These are phyloP conservation scores for Euphorbia pulcherrima DNA, from an alignment of 345 rosid species.

Conservation along the genomic window DNA sequence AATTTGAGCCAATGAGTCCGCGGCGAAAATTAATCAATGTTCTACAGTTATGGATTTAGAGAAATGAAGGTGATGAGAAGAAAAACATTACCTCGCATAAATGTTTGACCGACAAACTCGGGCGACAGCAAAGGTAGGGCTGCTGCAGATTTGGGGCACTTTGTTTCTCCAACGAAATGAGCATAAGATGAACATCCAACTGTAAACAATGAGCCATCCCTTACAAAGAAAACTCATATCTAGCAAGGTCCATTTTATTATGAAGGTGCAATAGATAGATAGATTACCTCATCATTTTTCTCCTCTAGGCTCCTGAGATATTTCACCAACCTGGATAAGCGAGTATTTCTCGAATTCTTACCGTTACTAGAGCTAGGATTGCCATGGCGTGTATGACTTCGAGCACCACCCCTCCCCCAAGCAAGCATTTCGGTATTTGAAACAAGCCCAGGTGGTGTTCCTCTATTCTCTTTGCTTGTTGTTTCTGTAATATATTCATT, in stretches of 20 bases:
- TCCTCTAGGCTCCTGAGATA: constrained; percentile 63
- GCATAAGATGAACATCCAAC: constrained; percentile 29
- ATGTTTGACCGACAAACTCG: constrained; percentile 25
- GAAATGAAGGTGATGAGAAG: not conserved
- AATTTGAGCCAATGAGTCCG: no score
- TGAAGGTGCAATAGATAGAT: not conserved
- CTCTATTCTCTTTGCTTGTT: constrained; percentile 49
- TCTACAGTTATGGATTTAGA: not conserved
- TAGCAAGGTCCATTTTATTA: not conserved
- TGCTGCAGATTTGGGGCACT: constrained; percentile 21
- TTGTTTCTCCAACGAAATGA: constrained; percentile 18
- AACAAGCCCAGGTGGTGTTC: constrained; percentile 64
- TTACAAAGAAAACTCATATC: not conserved
- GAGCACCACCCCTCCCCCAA: constrained; percentile 90
- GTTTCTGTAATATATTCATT: constrained; percentile 53
- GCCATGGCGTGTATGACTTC: constrained; percentile 85
- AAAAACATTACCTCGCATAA: constrained; percentile 24
- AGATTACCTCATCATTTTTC: constrained; percentile 56
- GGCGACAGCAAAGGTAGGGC: constrained; percentile 29
- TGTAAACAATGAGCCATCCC: constrained; percentile 18
- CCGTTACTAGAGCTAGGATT: constrained; percentile 43
- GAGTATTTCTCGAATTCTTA: constrained; percentile 54
- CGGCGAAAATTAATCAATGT: not conserved
- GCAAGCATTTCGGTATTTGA: constrained; percentile 73
- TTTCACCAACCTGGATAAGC: constrained; percentile 66